phyloP scores from a whole-genome alignment of 208 protist genomes.

The Wallacemonas sp. region DNA sequence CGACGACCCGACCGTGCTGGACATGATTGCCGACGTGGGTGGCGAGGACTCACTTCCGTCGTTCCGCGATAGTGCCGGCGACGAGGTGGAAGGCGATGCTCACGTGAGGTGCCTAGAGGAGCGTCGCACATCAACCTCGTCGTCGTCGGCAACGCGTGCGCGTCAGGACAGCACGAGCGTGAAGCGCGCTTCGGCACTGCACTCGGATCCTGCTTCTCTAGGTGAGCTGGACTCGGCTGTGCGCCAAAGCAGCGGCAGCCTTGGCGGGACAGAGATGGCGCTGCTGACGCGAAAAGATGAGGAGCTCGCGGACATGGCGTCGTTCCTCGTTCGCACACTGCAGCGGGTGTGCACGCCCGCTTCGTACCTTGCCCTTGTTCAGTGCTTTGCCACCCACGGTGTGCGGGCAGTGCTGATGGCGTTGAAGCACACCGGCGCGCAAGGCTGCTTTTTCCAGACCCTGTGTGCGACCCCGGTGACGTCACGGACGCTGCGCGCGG shows the following conservation, averaged over 20 bases:
- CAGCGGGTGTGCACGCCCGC: slow-evolving; percentile 20
- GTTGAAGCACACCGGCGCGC: slow-evolving; percentile 45
- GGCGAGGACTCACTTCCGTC: no score
- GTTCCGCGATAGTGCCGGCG: no score
- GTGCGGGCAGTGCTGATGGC: slow-evolving; percentile 30
- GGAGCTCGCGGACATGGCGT: slow-evolving; percentile 64
- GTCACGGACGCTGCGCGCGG: not conserved
- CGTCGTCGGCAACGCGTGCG: no score
- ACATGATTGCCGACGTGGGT: no score
- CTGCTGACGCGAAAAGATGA: slow-evolving; percentile 73
- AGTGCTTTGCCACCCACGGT: slow-evolving; percentile 24
- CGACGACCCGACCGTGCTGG: no score
- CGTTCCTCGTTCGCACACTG: slow-evolving; percentile 54
- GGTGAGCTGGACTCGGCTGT: not conserved
- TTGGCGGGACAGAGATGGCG: slow-evolving; percentile 55
- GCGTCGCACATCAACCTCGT: no score
- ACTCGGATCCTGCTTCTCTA: no score
- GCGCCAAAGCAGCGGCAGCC: slow-evolving; percentile 5
- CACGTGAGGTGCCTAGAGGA: no score
- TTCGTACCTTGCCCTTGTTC: slow-evolving; percentile 36
- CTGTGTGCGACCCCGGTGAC: not conserved
- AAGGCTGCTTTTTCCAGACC: slow-evolving; percentile 28
- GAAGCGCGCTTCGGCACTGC: no score
- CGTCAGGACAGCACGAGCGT: no score
- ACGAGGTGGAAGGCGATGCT: no score